Evolutionary conservation across 768 basidiomycete species (phyloP), one percentile per base, ranked within the genome.

Genomic region (Collybia sordida): DNA sequence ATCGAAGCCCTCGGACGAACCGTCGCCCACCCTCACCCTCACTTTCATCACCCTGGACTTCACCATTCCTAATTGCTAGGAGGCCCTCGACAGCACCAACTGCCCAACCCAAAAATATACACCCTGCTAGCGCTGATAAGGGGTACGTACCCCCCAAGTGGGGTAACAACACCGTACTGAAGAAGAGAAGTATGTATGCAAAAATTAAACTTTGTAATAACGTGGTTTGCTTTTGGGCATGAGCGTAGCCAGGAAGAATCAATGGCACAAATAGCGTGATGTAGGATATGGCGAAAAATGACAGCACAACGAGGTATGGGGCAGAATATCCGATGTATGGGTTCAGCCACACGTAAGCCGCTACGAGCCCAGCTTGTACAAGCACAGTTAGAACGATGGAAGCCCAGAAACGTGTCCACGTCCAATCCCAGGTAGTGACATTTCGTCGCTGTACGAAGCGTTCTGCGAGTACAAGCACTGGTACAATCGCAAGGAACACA

Each of bases 331-430:
- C 67, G 23, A 84, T 72, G 89, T 90, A 56, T 12, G 15, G 11
- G 61, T 88, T 89, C 36, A 86, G 36, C 40, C 74, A 67, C 17
- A 80, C 57, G 54, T 78, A 83, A 3, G 71, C 72, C 40, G 71
- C 59, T 2, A 81, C 69, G 6, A 89, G 66, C 2, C 72, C 69
- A 2, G 64, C 69, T 53, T 87, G 80, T 2, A 78, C 55, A 6
- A 65, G 74, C 3, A 75, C 54, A 1, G 73, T 69, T 9, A 83
- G 55, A 7, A 74, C 40, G 31, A 88, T 56, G 1, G 83, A 75
- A 0, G 83, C 55, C 81, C 86, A 89, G 59, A 90, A 85, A 49
- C 81, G 80, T 19, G 72, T 67, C 67, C 82, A 83, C 37, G 67
- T 71, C 39, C 56, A 24, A 52, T 45, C 44, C 31, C 31, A 31